Evolutionary conservation across 768 basidiomycete species (phyloP), one percentile per base, ranked within the genome.

Genomic region (Neoboletus magnificus): DNA sequence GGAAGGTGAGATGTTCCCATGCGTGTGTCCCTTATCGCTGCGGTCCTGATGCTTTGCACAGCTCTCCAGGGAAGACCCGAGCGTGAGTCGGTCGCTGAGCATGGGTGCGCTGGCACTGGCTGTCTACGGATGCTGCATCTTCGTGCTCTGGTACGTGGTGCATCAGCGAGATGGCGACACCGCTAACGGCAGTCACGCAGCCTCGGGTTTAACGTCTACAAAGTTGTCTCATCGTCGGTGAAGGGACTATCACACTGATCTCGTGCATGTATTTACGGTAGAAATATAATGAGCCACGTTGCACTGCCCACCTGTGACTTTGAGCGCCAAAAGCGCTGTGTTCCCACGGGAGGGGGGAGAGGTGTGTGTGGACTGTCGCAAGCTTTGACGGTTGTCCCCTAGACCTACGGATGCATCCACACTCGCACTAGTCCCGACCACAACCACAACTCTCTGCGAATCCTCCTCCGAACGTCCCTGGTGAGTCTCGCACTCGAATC

Each of bases 121-220:
- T 20, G 68, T 82, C 12, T 98, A 97, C 67, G 95, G 95, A 15
- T 71, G 76, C 30, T 80, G 78, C 65, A 82, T 98, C 36, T 91
- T 93, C 72, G 77, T 89, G 23, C 92, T 96, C 72, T 97, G 94
- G 93, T 94, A 66, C 63, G 92, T 74, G 27, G n/a, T 25, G 18
- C 7, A 10, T 30, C 12, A 6, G 25, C 27, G n/a, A 35, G 23
- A 29, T 13, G 25, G 20, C 4, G 36, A 30, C 35, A 2, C n/a
- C 8, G 42, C 58, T 59, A 44, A 63, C 58, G 64, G 40, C 1
- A 13, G 22, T 8, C 16, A 3, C 27, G 29, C 67, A 93, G 92
- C 67, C 74, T 93, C 61, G 81, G 82, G 54, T 94, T 84, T 71
- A 92, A 93, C 66, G 82, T 93, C 48, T 90, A 91, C 66, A 75